Base-by-base conservation (phyloP, 805 yeast genomes). In the Scheffersomyces lignosus region DNA sequence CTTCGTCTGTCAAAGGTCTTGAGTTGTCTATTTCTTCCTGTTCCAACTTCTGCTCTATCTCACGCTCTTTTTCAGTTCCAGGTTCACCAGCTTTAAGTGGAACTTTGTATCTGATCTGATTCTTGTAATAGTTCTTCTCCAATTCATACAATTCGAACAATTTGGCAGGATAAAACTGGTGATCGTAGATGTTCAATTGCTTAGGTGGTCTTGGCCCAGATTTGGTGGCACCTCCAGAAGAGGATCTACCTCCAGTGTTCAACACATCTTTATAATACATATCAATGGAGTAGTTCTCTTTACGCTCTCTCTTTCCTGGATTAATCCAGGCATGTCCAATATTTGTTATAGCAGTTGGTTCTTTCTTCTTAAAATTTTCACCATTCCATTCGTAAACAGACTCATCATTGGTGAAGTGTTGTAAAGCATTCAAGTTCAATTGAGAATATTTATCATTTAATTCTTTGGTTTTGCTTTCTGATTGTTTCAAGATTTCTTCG, bases 341-440 rank as follows among this genome's bases (percentile, higher is more conserved):
- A 41, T 71, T 73, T 15, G 77, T 66, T 27, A 74, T 66, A 9
- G 73, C 71, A 18, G 71, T 61, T n/a, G 66, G 61, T 3, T 65
- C 60, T 49, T 82, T 82, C 64, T 80, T 80, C 60, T 82, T 81
- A 65, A 84, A 86, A 52, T 83, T 83, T 46, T 83, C 81, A 32
- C 95, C 95, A 58, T 86, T 82, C 95, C 95, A 86, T 60, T 86
- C 91, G 60, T 86, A 86, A 10, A 87, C 90, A 3, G 77, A 70
- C 36, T 67, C 75, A 42, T 80, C 85, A 38, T 82, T 76, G 18
- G 85, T 70, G 55, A 83, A 85, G 54, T 81, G 83, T 52, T 86
- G 93, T 44, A 86, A 66, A 40, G 87, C 95, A 54, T 81, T 88
- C 36, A 86, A 67, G 31, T 89, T 87, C 33, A 86, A 66, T 32